Evolutionary conservation across 331 rosid species (phyloP), one percentile per base, ranked within the genome.

Genomic region (Stylosanthes scabra): DNA sequence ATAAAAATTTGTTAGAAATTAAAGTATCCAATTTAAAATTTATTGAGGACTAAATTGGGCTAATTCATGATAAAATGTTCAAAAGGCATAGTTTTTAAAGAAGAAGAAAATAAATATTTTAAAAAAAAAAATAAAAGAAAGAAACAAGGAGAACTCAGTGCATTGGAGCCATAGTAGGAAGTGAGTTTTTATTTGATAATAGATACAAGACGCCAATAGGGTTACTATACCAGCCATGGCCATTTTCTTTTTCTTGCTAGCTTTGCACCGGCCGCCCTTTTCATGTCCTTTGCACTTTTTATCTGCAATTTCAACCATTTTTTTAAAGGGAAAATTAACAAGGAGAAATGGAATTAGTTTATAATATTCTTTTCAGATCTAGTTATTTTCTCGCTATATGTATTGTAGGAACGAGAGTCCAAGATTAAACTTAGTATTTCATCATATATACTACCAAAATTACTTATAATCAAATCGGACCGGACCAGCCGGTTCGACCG

Each of bases 251-350:
- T 74, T 86, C 86, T 78, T 80, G 11, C 50, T 31, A 75, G 27
- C 67, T 62, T 81, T 86, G 83, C 86, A 86, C 9, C 27, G 58
- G 57, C 42, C 71, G 5, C 31, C 86, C 51, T 86, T 86, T 2
- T 44, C 86, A 64, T 64, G 74, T 50, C 9, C 70, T 41, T 14
- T n/a, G 70, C 86, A 77, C 47, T 59, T 73, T 68, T 37, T 27
- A 27, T 67, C 85, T 77, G 31, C 64, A 16, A 11, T 9, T 10
- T 1, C 0, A 11, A 37, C 66, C 37, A 0, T 2, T 52, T 52
- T n/a, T 52, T 14, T 7, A 15, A 10, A 34, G 39, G 5, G 1
- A 7, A 45, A 13, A 12, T 4, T 4, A 6, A 11, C 10, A 25
- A 8, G 0, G 1, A 20, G 16, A 58, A 13, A 9, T 70, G 10